Evolutionary conservation across 2,329 filamentous ascomycete genomes (phyloP), one percentile per base, ranked within the genome.

Genomic region (Verticillium nubilum): DNA sequence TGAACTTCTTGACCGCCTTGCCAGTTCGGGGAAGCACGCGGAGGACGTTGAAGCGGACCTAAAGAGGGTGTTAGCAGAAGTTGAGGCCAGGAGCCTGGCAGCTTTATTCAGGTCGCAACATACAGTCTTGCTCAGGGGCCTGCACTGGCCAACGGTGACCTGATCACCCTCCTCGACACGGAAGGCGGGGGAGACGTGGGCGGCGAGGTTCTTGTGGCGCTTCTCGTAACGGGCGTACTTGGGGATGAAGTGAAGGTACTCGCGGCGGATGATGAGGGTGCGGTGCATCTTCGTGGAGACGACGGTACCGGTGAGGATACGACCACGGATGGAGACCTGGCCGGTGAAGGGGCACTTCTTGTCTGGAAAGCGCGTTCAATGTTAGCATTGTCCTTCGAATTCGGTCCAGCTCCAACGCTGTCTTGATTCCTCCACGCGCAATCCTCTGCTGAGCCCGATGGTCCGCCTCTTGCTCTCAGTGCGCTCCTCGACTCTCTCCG

Each of bases 291-390:
- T 99, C 83, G 95, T 99, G 74, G 94, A 98, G 77, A 98, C 90
- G 76, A 99, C 95, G 78, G 92, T 97, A 76, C 95, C 95, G 78
- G 94, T 98, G 71, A 99, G 86, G 87, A 99, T 99, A 94, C 95
- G 94, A 81, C 95, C 95, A 85, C 95, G 95, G 86, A 99, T 99
- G 69, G 95, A 98, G 80, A 99, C 93, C 80, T 94, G 86, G 79
- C 96, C 96, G 73, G 92, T 97, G 90, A 99, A 99, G 71, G 95
- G 95, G 90, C 95, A 99, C 88, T 99, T 99, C 92, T 99, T 99
- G 90, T 99, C 95, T 97, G 76, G 56, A n/a, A n/a, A 28, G 12
- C 42, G 42, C 42, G n/a, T 47, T 13, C 17, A 37, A 29, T n/a
- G 52, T 53, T 23, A 53, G 52, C 52, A 53, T 9, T n/a, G 37